Percentiles rank a stretch among this genome's conserved stretches.
phyloP scores from a whole-genome alignment of 768 basidiomycete genomes.

The Harrya chromipes region DNA sequence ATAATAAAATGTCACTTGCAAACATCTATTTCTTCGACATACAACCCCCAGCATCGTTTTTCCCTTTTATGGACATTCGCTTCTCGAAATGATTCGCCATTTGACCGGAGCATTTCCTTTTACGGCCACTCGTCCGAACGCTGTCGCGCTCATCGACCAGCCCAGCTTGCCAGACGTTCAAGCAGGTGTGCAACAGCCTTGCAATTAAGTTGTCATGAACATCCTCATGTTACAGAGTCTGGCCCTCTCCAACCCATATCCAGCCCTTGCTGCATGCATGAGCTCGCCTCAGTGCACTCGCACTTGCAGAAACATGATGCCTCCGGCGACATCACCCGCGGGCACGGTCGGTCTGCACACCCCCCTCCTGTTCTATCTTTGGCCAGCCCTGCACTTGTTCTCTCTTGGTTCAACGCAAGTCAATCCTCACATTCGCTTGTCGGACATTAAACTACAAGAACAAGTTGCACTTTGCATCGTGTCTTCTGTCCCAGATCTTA shows the following conservation, averaged over 20 bases:
- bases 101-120: slow-evolving; percentile 5
- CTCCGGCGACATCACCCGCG: too few relatives aligned
- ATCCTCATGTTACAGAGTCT: too few relatives aligned
- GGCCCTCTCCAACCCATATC: too few relatives aligned
- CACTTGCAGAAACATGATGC: too few relatives aligned
- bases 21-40: background rate
- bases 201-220: too few relatives aligned
- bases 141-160: too few relatives aligned
- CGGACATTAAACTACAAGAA: slow-evolving; percentile 24
- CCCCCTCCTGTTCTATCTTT: background rate
- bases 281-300: too few relatives aligned
- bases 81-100: slow-evolving; percentile 21
- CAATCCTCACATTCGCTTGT: slow-evolving; percentile 2
- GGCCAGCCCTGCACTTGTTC: slow-evolving; percentile 1
- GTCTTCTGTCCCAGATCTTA: slow-evolving; percentile 8
- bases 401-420: slow-evolving; percentile 6
- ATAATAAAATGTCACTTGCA: background rate
- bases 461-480: slow-evolving; percentile 10
- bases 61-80: slow-evolving; percentile 13
- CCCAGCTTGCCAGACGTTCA: too few relatives aligned
- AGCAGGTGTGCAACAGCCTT: too few relatives aligned
- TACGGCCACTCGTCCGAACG: background rate
- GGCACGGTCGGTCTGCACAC: background rate
- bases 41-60: slow-evolving; percentile 8
- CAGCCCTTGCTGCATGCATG: too few relatives aligned